Evolutionary conservation across 257 asterid genomes (phyloP), one percentile per base, ranked within the genome.

Genomic region (Solanum boliviense): DNA sequence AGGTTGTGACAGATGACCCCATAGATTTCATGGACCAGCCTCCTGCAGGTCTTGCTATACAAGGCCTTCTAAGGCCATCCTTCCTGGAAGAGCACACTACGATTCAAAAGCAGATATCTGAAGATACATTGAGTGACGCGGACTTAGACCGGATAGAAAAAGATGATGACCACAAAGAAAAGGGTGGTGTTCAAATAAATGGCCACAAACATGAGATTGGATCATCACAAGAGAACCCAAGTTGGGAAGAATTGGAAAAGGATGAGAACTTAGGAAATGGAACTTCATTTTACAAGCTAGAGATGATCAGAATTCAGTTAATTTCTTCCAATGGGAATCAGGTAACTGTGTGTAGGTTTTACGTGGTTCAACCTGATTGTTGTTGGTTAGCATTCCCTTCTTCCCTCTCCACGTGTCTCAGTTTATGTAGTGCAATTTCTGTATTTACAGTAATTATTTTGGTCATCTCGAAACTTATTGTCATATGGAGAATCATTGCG

Each of bases 1-100:
- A 96, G 99, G 98, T 91, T 12, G 95, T 94, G 72, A 92, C 95
- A 52, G 99, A 94, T 86, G 95, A 94, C 90, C 98, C 99, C 48
- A 91, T 97, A 71, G 98, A 97, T 92, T 92, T 93, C 89, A 94
- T 97, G 99, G 98, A 95, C 87, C 98, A 93, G 90, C 99, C 98
- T 74, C 92, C 98, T 52, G 95, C 96, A 70, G 99, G 99, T 84
- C 96, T 97, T 88, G 95, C 96, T 39, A 93, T 96, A 88, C 98
- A 96, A 89, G 99, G 99, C 89, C 91, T 97, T 90, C 88, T 97
- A 86, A 95, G 99, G 89, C 98, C 99, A 87, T 97, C 99, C 65
- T 94, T 94, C 90, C 90, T 95, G 41, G 99, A 97, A 92, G 99
- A 97, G 89, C 98, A 93, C 84, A 86, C 94, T 21, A 94, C 94